phyloP scores from a whole-genome alignment of 805 yeast genomes.

The Ogataea salicorniae region DNA sequence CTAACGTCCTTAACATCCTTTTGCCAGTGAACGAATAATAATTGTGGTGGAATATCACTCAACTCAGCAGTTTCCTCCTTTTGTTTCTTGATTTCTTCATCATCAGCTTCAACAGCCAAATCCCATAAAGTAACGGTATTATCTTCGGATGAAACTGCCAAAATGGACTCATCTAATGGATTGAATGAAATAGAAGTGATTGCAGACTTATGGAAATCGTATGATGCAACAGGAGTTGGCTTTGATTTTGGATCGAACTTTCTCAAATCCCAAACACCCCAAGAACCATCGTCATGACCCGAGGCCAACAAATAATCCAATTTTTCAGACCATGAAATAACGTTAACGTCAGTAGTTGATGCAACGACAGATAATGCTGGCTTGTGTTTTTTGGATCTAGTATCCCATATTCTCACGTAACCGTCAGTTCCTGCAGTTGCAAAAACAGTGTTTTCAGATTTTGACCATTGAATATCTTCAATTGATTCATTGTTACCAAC shows the following conservation, averaged over 20 bases:
- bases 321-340: slow-evolving; percentile 90
- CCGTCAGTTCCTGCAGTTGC: slow-evolving; percentile 96
- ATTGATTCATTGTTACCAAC: slow-evolving; percentile 64
- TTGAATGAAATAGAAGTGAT: slow-evolving; percentile 91
- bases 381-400: slow-evolving; percentile 84
- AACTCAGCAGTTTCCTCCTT: slow-evolving; percentile 71
- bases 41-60: slow-evolving; percentile 89
- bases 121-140: slow-evolving; percentile 98
- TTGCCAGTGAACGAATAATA: slow-evolving; percentile 97
- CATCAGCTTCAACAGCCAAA: slow-evolving; percentile 96
- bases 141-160: slow-evolving; percentile 95
- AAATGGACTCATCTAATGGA: slow-evolving; percentile 90
- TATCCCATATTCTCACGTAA: slow-evolving; percentile 90
- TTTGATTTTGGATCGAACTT: slow-evolving; percentile 57
- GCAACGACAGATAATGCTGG: slow-evolving; percentile 86
- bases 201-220: slow-evolving; percentile 91
- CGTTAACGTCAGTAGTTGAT: slow-evolving; percentile 81
- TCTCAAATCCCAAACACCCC: slow-evolving; percentile 98
- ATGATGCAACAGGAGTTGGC: slow-evolving; percentile 86
- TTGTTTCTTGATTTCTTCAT: slow-evolving; percentile 90
- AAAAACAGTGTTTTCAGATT: slow-evolving; percentile 85
- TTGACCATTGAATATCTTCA: slow-evolving; percentile 97
- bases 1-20: slow-evolving; percentile 94
- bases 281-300: slow-evolving; percentile 95
- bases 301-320: slow-evolving; percentile 84